Conservation (phyloP, 257 asterid species). For the Solanum chaucha region DNA sequence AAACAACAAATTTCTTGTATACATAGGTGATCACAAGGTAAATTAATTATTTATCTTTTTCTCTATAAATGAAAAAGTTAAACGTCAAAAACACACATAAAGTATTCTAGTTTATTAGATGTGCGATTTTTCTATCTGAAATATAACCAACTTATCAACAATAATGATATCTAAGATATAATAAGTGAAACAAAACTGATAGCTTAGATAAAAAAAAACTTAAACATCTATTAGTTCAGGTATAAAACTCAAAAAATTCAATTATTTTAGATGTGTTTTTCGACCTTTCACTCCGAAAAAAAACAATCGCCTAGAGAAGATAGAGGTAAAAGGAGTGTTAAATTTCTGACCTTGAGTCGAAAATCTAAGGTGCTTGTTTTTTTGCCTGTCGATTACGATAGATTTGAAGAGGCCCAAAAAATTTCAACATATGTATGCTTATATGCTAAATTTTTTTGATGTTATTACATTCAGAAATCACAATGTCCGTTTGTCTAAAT, state of each 20-base stretch:
- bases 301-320: too few relatives aligned
- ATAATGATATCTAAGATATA: not conserved
- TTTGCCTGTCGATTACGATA: not conserved
- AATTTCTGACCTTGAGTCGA: not conserved
- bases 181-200: not conserved
- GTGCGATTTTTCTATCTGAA: not conserved
- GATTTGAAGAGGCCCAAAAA: conserved; percentile 1
- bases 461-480: not conserved
- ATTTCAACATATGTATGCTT: not conserved
- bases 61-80: not conserved
- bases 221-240: not conserved
- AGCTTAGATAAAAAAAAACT: not conserved
- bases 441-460: rapidly evolving
- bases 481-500: not conserved
- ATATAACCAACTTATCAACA: not conserved
- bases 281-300: not conserved
- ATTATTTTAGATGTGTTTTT: not conserved
- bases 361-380: not conserved
- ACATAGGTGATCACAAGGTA: not conserved
- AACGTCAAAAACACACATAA: not conserved
- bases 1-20: not conserved
- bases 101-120: not conserved
- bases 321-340: not conserved
- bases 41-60: too few relatives aligned
- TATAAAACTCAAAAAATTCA: not conserved